Conservation (phyloP, 176 grass and related monocot genomes). For the Triticum dicoccoides region DNA sequence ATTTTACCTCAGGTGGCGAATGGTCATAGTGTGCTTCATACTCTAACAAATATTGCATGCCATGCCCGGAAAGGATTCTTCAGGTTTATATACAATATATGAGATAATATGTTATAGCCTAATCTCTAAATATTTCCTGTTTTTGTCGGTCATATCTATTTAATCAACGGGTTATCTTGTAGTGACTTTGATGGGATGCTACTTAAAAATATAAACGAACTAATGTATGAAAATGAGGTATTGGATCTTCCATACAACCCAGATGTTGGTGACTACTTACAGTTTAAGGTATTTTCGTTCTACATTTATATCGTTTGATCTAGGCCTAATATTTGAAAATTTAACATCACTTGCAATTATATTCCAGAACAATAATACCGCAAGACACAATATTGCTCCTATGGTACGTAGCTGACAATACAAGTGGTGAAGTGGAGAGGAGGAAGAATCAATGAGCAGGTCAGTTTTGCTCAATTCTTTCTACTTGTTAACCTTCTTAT, state of each 20-base stretch:
- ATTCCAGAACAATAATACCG: background rate
- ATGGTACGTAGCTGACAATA: background rate
- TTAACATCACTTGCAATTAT: background rate
- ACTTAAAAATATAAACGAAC: background rate
- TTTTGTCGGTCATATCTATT: background rate
- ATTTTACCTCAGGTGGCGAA: background rate
- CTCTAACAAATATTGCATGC: background rate
- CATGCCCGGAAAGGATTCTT: background rate
- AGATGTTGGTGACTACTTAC: slow-evolving; percentile 6
- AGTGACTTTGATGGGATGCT: background rate
- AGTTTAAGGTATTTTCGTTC: background rate
- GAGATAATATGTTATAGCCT: background rate
- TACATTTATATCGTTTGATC: background rate
- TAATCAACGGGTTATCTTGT: background rate
- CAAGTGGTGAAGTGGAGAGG: background rate
- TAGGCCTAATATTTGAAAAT: background rate
- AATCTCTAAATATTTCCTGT: background rate
- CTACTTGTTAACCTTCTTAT: background rate
- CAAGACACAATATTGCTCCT: background rate
- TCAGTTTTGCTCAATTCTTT: background rate
- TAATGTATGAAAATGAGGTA: slow-evolving; percentile 5
- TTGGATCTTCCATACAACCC: background rate
- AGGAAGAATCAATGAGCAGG: background rate
- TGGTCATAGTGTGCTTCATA: background rate
- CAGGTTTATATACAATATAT: background rate